A percentile compares a stretch with the other conserved stretches of the same genome.
phyloP scores from a whole-genome alignment of 139 green algal species.

The Picochlorum sp. region DNA sequence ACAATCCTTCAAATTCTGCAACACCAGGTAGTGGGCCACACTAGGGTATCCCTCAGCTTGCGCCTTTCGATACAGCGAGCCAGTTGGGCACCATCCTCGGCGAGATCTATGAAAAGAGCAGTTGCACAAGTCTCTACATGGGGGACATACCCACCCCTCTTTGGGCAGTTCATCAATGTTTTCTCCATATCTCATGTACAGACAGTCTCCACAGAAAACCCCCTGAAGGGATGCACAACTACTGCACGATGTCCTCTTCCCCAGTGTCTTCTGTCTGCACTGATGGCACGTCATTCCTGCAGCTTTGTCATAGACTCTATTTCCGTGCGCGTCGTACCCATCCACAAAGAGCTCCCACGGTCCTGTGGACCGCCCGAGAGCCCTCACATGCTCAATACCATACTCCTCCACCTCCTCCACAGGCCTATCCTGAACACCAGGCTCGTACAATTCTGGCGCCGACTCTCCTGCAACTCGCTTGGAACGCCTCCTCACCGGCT shows the following conservation, averaged over 20 bases:
- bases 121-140: slow-evolving; percentile 74
- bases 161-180: slow-evolving; percentile 52
- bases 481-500: not conserved
- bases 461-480: slow-evolving; percentile 1
- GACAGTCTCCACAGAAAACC: slow-evolving; percentile 70
- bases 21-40: slow-evolving; percentile 67
- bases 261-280: slow-evolving; percentile 32
- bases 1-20: slow-evolving; percentile 37
- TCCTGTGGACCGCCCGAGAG: slow-evolving; percentile 1
- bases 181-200: slow-evolving; percentile 70
- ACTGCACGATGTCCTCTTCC: slow-evolving; percentile 22
- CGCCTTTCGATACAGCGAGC: slow-evolving; percentile 45
- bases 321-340: slow-evolving; percentile 19
- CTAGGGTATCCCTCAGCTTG: slow-evolving; percentile 41
- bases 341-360: slow-evolving; percentile 26
- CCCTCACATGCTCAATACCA: slow-evolving; percentile 11
- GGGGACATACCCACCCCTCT: slow-evolving; percentile 53
- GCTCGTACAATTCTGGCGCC: not conserved
- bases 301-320: slow-evolving; percentile 27
- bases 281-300: slow-evolving; percentile 25
- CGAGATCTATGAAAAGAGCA: slow-evolving; percentile 57
- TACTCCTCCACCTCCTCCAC: slow-evolving; percentile 16
- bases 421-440: too few species aligned
- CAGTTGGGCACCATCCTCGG: slow-evolving; percentile 53
- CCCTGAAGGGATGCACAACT: slow-evolving; percentile 35